Conservation (phyloP, 2,329 filamentous ascomycete genomes). For the Aspergillus fructus region DNA sequence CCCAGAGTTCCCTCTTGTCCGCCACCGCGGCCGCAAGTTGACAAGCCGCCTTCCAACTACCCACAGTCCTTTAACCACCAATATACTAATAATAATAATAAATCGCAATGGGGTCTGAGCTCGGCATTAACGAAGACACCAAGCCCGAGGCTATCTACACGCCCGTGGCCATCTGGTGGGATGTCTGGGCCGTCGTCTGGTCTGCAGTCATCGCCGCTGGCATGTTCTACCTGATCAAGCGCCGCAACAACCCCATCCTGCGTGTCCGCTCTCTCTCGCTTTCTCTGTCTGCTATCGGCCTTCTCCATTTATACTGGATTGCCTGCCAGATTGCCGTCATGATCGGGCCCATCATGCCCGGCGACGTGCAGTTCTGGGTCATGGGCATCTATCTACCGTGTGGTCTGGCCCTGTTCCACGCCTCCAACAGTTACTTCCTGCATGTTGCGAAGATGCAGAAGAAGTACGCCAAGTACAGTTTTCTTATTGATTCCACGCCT, state of each 20-base stretch:
- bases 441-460: constrained; percentile 58
- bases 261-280: constrained; percentile 40
- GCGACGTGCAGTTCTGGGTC: constrained; percentile 62
- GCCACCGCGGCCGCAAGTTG: too few species aligned
- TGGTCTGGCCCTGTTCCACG: constrained; percentile 66
- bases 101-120: constrained; percentile 30
- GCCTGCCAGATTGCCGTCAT: constrained; percentile 36
- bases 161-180: constrained; percentile 31
- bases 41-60: background rate
- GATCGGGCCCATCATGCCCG: constrained; percentile 44
- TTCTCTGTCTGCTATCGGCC: constrained; percentile 34
- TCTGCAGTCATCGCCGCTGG: constrained; percentile 31
- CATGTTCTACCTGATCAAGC: constrained; percentile 32
- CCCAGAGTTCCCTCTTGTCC: too few species aligned
- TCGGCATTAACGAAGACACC: constrained; percentile 27
- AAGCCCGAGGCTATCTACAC: constrained; percentile 21
- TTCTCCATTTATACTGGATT: constrained; percentile 41
- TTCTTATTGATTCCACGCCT: constrained; percentile 2
- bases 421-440: constrained; percentile 61
- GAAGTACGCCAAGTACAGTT: constrained; percentile 35
- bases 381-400: constrained; percentile 66
- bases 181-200: constrained; percentile 31
- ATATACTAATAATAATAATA: too few species aligned
- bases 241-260: constrained; percentile 36
- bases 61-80: background rate